phyloP scores from a whole-genome alignment of 148 eudicot genomes.

The Rhododendron mucronatum region DNA sequence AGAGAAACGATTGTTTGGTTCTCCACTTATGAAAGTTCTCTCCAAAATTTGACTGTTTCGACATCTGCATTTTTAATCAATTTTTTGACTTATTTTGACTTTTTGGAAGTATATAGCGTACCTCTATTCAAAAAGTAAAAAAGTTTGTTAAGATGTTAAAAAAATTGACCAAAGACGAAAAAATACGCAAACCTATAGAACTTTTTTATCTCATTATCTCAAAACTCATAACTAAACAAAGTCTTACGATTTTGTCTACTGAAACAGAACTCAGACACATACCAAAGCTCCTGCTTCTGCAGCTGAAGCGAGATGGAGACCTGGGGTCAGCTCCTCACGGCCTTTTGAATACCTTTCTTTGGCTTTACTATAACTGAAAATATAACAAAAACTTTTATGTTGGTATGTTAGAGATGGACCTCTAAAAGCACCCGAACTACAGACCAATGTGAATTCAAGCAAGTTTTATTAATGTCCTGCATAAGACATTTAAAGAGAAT shows the following conservation, averaged over 20 bases:
- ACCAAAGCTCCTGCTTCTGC: conserved; percentile 99
- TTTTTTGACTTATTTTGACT: too few species aligned
- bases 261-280: conserved; percentile 27
- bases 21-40: too few species aligned
- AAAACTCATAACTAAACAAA: not conserved
- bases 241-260: not conserved
- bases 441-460: not conserved
- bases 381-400: conserved; percentile 1
- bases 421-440: not conserved
- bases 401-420: not conserved
- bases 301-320: conserved; percentile 88
- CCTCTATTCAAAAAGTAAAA: too few species aligned
- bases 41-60: too few species aligned
- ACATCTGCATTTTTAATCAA: too few species aligned
- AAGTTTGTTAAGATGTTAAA: too few species aligned
- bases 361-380: conserved; percentile 79
- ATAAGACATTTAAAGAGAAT: not conserved
- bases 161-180: too few species aligned
- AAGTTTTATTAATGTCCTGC: not conserved
- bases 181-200: not conserved
- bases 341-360: conserved; percentile 69
- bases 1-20: too few species aligned
- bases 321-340: conserved; percentile 61
- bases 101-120: too few species aligned
- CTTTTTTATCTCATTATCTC: not conserved